Base-by-base conservation (phyloP, 148 eudicot genomes). In the Chenopodium berlandieri region DNA sequence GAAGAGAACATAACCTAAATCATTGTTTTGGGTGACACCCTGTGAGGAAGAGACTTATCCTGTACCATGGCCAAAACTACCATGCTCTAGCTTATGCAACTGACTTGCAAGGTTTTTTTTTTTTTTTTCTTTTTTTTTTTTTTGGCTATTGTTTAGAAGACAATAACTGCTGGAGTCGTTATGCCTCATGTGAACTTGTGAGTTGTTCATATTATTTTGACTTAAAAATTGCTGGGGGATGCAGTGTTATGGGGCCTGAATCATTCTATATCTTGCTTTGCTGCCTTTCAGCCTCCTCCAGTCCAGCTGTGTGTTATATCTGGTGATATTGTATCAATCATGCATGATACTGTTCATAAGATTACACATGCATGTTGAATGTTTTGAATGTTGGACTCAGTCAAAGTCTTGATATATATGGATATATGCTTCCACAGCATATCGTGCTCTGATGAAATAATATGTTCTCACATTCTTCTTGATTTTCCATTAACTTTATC, bases 401-500 rank as follows among this genome's bases (percentile, higher is more conserved):
- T 56, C 62, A 56, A 46, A 72, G 30, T 10, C 48, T 71, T 37
- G 19, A 70, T 70, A 20, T 46, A 11, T 47, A 7, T 48, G 52
- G 30, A 72, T 72, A 9, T 44, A 72, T 37, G 25, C n/a, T 46
- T 19, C 50, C 52, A 14, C 72, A 16, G n/a, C 72, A 32, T 71
- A 27, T 56, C 9, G 4, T 80, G 60, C 52, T 64, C 14, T 58
- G 27, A 44, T 46, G 44, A 78, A 44, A 27, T 34, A 25, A 76
- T 52, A 14, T 60, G 19, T 82, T 14, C 79, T 75, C 34, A 16
- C 34, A 31, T 74, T 2, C 31, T 52, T 58, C 62, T 64, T 54
- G 72, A 70, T 64, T 58, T 71, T 75, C 37, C 13, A 22, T 27
- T 62, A 44, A 58, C 23, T 23, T n/a, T 58, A 54, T 79, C 70